Conservation (phyloP, 192 early-diverging fungal genomes). For the Lobulomyces angularis region DNA sequence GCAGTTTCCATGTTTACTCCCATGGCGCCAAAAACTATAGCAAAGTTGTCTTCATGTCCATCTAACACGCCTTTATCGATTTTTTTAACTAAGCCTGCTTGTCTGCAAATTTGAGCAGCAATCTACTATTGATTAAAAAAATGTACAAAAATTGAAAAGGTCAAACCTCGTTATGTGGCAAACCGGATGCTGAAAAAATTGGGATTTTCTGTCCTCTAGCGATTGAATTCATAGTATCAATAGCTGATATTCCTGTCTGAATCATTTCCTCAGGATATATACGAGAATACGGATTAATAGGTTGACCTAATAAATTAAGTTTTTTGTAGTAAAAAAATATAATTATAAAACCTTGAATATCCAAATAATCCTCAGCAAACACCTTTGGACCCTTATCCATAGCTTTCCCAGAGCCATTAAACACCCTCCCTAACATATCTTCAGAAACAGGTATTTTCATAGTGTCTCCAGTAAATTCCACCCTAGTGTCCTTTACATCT, state of each 20-base stretch:
- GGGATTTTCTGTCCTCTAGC: constrained; percentile 99
- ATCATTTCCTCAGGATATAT: constrained; percentile 99
- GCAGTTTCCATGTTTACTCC: constrained; percentile 99
- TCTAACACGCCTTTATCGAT: constrained; percentile 87
- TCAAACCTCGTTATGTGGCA: constrained; percentile 92
- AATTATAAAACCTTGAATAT: constrained; percentile 66
- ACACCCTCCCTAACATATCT: constrained; percentile 98
- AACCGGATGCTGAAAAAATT: constrained; percentile 95
- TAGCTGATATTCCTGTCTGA: constrained; percentile 97
- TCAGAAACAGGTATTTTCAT: constrained; percentile 95
- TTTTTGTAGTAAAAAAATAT: constrained; percentile 1
- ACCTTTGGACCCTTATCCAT: constrained; percentile 99
- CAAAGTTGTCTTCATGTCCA: constrained; percentile 96
- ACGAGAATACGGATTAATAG: constrained; percentile 98
- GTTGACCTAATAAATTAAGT: constrained; percentile 46
- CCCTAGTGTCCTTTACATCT: constrained; percentile 89
- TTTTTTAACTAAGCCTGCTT: constrained; percentile 90
- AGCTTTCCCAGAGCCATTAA: constrained; percentile 97
- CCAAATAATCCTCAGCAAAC: constrained; percentile 97
- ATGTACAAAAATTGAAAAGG: neutral
- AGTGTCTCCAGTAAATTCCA: constrained; percentile 91
- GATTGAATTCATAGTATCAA: constrained; percentile 99
- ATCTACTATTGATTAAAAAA: constrained; percentile 39
- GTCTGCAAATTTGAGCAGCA: constrained; percentile 98
- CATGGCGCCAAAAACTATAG: constrained; percentile 99